Evolutionary conservation across 148 eudicot genomes (phyloP), one percentile per base, ranked within the genome.

Genomic region (Fagopyrum esculentum): DNA sequence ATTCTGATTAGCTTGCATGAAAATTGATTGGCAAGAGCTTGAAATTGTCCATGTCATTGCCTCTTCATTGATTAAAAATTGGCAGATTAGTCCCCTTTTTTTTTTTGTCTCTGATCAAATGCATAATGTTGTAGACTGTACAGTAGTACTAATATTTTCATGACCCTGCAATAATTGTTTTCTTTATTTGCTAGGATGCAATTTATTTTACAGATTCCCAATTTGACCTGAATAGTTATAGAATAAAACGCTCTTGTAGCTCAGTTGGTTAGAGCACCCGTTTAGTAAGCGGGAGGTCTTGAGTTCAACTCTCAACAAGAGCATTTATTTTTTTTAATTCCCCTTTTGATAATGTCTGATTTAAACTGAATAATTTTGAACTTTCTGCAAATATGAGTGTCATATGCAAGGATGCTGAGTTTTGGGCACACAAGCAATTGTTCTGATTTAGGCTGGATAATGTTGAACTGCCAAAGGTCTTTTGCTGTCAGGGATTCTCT

Each of bases 251-350:
- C 47, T 66, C 71, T 40, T 40, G 71, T 66, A 66, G 71, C 71
- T 66, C 71, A 66, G 71, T 66, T 66, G 71, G 71, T 66, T 66
- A 66, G 71, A 66, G 71, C 71, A 66, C 47, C 71, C 71, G 71
- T 66, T 66, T 66, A 66, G 71, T 66, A 66, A 66, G 71, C 71
- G 47, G 71, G 71, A 66, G 71, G 71, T 66, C 71, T 66, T 66
- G 71, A 66, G 71, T 66, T 66, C 71, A n/a, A 66, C 71, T 66
- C 47, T 66, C 47, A 66, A 40, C 47, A 43, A 66, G 71, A 66
- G 71, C 71, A 66, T 4, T 0, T 19, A 6, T 29, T 30, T 63
- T 29, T 29, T 60, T 6, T 51, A 11, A 9, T 11, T 15, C 2
- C 11, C 4, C 15, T 52, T 52, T 15, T 10, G 3, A 15, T 11